phyloP scores from a whole-genome alignment of 805 yeast genomes.

The Kodamaea neixiangensis region DNA sequence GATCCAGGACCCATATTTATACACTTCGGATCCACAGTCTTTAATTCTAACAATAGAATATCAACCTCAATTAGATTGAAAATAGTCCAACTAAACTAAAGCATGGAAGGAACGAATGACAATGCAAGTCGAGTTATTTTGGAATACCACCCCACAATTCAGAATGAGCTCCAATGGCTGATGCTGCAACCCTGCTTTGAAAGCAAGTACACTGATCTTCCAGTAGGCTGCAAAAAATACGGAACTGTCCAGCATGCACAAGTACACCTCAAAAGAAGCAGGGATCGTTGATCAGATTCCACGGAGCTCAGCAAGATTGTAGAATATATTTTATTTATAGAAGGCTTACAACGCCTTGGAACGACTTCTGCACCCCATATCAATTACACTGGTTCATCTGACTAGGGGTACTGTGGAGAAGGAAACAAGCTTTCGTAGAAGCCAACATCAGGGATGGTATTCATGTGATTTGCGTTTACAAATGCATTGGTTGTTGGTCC shows the following conservation, averaged over 20 bases:
- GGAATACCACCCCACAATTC: not conserved
- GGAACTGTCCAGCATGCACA: not conserved
- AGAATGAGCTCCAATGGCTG: not conserved
- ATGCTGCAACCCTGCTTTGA: not conserved
- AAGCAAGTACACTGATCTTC: no score
- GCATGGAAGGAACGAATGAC: slow-evolving; percentile 3
- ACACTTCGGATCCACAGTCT: not conserved
- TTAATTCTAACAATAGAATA: not conserved
- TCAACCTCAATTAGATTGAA: not conserved
- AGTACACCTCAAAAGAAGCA: not conserved
- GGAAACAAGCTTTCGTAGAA: not conserved
- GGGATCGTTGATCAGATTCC: not conserved
- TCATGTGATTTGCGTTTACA: not conserved
- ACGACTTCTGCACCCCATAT: not conserved
- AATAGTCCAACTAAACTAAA: not conserved
- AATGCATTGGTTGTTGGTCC: not conserved
- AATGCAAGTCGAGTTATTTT: not conserved
- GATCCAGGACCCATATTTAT: not conserved
- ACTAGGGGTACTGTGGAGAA: not conserved
- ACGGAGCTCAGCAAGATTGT: not conserved
- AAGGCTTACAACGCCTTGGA: not conserved
- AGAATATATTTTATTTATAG: not conserved
- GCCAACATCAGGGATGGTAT: not conserved
- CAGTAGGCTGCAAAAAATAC: not conserved
- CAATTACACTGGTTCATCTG: not conserved